Percentiles rank a stretch among this genome's conserved stretches.
Conservation (phyloP, 768 basidiomycete species). For the Epithele typhae region DNA sequence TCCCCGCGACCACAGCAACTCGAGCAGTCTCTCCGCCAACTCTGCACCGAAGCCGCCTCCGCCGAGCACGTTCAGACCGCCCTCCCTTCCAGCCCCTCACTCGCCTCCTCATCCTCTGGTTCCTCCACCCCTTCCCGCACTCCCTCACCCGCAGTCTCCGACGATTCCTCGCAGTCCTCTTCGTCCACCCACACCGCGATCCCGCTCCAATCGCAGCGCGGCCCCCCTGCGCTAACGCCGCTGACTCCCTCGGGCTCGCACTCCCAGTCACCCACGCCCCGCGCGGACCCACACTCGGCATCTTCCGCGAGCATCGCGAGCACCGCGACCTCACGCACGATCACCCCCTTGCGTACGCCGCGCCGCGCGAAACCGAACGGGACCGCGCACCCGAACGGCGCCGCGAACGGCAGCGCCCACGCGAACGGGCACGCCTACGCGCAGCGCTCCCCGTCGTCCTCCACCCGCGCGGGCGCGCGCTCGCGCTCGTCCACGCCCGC, state of each 20-base stretch:
- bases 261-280: constrained; percentile 18
- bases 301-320: constrained; percentile 23
- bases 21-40: constrained; percentile 19
- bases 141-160: constrained; percentile 29
- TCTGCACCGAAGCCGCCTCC: constrained; percentile 18
- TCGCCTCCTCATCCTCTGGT: constrained; percentile 19
- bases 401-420: not conserved
- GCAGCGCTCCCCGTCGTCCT: no score
- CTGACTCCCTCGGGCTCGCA: constrained; percentile 20
- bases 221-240: constrained; percentile 25
- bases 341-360: constrained; percentile 17
- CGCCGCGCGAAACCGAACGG: constrained; percentile 23
- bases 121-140: constrained; percentile 52
- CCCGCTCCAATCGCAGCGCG: constrained; percentile 47
- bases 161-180: constrained; percentile 55
- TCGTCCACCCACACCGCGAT: constrained; percentile 73
- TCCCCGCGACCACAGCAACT: constrained; percentile 12
- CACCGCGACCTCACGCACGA: constrained; percentile 21
- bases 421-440: not conserved
- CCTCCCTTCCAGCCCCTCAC: constrained; percentile 33
- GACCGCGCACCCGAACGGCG: constrained; percentile 23
- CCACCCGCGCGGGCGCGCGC: not conserved
- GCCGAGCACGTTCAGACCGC: constrained; percentile 25
- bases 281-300: constrained; percentile 12
- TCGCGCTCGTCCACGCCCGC: constrained; percentile 4